phyloP scores from a whole-genome alignment of 345 rosid genomes.

The Aethionema arabicum region DNA sequence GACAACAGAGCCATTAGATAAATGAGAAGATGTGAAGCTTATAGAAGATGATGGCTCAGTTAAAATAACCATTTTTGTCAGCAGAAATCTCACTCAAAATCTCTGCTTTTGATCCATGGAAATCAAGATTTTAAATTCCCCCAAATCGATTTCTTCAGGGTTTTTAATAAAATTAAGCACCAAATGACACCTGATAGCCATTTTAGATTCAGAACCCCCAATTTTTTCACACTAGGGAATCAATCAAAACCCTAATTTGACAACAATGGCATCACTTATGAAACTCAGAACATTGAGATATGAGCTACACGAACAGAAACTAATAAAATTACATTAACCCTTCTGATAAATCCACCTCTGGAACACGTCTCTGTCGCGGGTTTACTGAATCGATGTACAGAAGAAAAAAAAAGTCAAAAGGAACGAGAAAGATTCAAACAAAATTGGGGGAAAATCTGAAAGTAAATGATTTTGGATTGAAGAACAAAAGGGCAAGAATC shows the following conservation, averaged over 20 bases:
- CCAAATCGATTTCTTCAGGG: background rate
- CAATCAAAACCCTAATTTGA: conserved; percentile 14
- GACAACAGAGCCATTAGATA: conserved; percentile 49
- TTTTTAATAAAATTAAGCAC: background rate
- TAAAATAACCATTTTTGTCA: conserved; percentile 34
- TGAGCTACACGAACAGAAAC: background rate
- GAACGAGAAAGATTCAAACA: conserved; percentile 6
- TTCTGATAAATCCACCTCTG: conserved; percentile 9
- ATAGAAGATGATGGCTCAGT: conserved; percentile 83
- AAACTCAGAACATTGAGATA: conserved; percentile 23
- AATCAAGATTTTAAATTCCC: conserved; percentile 20
- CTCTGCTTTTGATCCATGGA: conserved; percentile 21
- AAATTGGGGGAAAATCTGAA: background rate
- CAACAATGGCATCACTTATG: background rate
- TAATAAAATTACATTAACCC: background rate
- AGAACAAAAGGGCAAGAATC: background rate
- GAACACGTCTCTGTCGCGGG: background rate
- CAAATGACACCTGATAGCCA: background rate
- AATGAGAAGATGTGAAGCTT: conserved; percentile 82
- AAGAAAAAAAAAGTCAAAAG: background rate
- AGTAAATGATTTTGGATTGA: background rate
- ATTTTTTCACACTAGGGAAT: conserved; percentile 3
- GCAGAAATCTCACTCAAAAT: conserved; percentile 18
- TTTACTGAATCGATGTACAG: conserved; percentile 13
- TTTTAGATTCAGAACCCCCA: conserved; percentile 5